phyloP scores from a whole-genome alignment of 176 grass and related monocot genomes.

The Otatea glauca region DNA sequence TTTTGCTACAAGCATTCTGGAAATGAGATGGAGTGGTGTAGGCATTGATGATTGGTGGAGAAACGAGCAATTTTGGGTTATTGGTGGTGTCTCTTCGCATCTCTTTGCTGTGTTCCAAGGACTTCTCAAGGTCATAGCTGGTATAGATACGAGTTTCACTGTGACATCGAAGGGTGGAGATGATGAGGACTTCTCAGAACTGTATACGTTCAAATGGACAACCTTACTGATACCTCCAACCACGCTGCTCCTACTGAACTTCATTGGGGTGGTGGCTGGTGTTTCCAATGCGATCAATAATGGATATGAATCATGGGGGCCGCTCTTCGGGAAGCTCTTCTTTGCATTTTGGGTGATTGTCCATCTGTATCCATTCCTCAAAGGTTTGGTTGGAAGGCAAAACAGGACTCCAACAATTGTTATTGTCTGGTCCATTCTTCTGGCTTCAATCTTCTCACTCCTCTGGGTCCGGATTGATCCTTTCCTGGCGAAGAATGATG shows the following conservation, averaged over 20 bases:
- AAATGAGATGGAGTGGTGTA: slow-evolving; percentile 83
- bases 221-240: slow-evolving; percentile 69
- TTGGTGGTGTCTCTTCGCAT: slow-evolving; percentile 71
- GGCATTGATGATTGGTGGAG: slow-evolving; percentile 78
- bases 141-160: slow-evolving; percentile 74
- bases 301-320: slow-evolving; percentile 74
- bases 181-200: slow-evolving; percentile 69
- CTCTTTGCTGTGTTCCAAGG: slow-evolving; percentile 76
- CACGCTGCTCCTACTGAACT: slow-evolving; percentile 62
- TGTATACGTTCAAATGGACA: slow-evolving; percentile 80
- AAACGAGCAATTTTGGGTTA: slow-evolving; percentile 81
- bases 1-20: slow-evolving; percentile 62
- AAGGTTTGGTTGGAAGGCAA: slow-evolving; percentile 71
- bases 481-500: slow-evolving; percentile 63
- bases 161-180: slow-evolving; percentile 73
- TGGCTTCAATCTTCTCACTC: slow-evolving; percentile 73
- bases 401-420: slow-evolving; percentile 76
- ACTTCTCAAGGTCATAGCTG: slow-evolving; percentile 68
- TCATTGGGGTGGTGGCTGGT: slow-evolving; percentile 71
- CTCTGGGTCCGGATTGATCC: slow-evolving; percentile 73
- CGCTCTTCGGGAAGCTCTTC: slow-evolving; percentile 76
- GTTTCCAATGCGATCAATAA: slow-evolving; percentile 79
- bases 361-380: slow-evolving; percentile 78
- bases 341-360: slow-evolving; percentile 80
- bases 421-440: slow-evolving; percentile 80